Percentiles rank a stretch among this genome's conserved stretches.
These are phyloP conservation scores for Cucurbita maxima DNA, from an alignment of 306 rosid species.

Conservation along the genomic window DNA sequence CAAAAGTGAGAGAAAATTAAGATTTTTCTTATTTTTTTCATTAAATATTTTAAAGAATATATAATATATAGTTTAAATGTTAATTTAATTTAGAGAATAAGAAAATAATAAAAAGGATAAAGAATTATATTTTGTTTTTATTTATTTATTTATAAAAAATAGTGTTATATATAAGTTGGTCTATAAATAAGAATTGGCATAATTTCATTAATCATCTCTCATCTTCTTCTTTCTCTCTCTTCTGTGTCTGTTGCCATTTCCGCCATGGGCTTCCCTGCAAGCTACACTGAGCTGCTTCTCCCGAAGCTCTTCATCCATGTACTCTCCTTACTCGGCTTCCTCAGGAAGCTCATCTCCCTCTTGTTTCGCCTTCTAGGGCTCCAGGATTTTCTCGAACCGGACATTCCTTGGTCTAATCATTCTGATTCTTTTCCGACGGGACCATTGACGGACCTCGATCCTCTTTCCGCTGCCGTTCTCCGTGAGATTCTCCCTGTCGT, in stretches of 20 bases:
- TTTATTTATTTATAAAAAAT: background rate
- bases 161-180: background rate
- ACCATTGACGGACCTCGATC: slow-evolving; percentile 22
- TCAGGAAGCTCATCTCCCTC: slow-evolving; percentile 31
- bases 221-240: background rate
- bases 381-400: slow-evolving; percentile 46
- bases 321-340: slow-evolving; percentile 35
- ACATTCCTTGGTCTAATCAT: slow-evolving; percentile 23
- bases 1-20: background rate
- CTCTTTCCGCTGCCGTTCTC: slow-evolving; percentile 34
- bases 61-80: background rate
- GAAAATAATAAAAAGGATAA: background rate
- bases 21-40: background rate
- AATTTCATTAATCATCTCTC: background rate
- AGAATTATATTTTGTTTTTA: no score
- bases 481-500: slow-evolving; percentile 47
- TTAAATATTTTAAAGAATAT: background rate
- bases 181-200: slow-evolving; percentile 4
- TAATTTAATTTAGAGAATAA: background rate
- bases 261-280: slow-evolving; percentile 68
- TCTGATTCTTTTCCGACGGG: background rate
- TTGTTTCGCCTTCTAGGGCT: slow-evolving; percentile 36
- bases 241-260: background rate
- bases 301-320: slow-evolving; percentile 50
- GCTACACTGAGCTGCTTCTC: slow-evolving; percentile 40